These are phyloP conservation scores for Fabrea salina DNA, from an alignment of 169 alveolate species.

Conservation along the genomic window DNA sequence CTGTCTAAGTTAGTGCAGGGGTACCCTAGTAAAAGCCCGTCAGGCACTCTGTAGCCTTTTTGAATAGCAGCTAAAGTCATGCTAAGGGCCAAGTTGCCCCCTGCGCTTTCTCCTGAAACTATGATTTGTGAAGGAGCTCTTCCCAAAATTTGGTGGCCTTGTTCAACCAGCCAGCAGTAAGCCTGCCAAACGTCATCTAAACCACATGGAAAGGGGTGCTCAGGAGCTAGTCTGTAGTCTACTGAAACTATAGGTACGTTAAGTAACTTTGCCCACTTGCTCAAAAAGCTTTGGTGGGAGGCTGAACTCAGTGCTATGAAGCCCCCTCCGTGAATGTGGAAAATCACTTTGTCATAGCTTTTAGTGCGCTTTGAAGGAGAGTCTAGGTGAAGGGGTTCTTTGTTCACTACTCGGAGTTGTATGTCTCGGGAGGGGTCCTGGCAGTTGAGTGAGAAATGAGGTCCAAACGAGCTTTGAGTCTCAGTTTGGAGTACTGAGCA, in stretches of 20 bases:
- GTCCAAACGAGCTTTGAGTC: too few species aligned
- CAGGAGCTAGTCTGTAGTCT: constrained; percentile 80
- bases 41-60: constrained; percentile 43
- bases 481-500: too few species aligned
- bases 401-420: too few species aligned
- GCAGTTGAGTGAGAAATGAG: too few species aligned
- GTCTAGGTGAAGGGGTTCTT: too few species aligned
- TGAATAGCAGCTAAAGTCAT: constrained; percentile 37
- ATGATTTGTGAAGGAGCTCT: constrained; percentile 52
- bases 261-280: constrained; percentile 69
- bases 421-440: too few species aligned
- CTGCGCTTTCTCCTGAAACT: constrained; percentile 70
- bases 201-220: constrained; percentile 75
- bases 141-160: constrained; percentile 46
- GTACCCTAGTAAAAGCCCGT: constrained; percentile 51
- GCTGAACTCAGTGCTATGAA: constrained; percentile 63
- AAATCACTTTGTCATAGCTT: too few species aligned
- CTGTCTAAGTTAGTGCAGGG: constrained; percentile 49
- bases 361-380: too few species aligned
- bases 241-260: constrained; percentile 71
- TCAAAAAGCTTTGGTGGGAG: constrained; percentile 6
- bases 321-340: constrained; percentile 84
- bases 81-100: constrained; percentile 50
- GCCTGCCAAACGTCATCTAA: constrained; percentile 82
- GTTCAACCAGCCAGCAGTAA: constrained; percentile 72